These are phyloP conservation scores for Moricandia moricandioides DNA, from an alignment of 345 rosid species.

Conservation along the genomic window DNA sequence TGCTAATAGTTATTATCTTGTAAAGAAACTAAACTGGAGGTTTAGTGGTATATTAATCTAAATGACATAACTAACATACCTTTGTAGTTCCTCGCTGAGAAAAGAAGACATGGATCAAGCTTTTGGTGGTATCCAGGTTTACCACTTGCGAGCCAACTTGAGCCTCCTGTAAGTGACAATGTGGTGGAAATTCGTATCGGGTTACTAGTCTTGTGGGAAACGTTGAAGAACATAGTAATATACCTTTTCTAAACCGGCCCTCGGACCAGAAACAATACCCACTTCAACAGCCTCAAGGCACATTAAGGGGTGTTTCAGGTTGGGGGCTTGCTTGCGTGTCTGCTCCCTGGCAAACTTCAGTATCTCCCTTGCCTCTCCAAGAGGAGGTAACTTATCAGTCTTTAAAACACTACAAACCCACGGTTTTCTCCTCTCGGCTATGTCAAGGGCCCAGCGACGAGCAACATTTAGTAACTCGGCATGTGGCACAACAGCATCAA, in stretches of 20 bases:
- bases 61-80: constrained; percentile 43
- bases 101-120: constrained; percentile 89
- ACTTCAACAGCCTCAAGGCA: constrained; percentile 82
- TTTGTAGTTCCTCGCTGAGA: constrained; percentile 84
- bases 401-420: constrained; percentile 78
- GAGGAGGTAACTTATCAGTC: constrained; percentile 80
- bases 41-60: constrained; percentile 1
- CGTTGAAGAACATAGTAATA: constrained; percentile 3
- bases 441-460: constrained; percentile 83
- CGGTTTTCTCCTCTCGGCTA: constrained; percentile 64
- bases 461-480: constrained; percentile 62
- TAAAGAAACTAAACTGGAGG: not conserved
- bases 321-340: constrained; percentile 72
- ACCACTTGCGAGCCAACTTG: constrained; percentile 60
- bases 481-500: constrained; percentile 74
- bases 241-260: constrained; percentile 86
- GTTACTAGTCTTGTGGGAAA: not conserved
- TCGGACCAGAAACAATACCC: constrained; percentile 81
- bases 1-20: not conserved
- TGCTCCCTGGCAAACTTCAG: constrained; percentile 78
- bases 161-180: constrained; percentile 60
- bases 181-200: not conserved
- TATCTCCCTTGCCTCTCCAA: constrained; percentile 87
- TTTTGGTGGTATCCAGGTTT: constrained; percentile 64
- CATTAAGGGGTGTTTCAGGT: constrained; percentile 73